Conservation (phyloP, 768 basidiomycete species). For the Suillus sp. region DNA sequence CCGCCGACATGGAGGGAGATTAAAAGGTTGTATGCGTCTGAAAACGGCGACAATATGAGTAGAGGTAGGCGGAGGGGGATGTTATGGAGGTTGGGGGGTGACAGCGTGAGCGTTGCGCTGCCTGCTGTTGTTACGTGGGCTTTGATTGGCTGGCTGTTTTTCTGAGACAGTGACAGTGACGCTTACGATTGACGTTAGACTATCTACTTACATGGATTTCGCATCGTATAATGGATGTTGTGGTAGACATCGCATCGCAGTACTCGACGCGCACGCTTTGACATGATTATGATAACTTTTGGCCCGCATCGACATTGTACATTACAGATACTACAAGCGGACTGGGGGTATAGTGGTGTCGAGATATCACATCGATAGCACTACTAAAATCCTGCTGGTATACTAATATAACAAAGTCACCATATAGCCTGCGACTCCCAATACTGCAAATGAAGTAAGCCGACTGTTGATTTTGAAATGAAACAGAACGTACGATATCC, state of each 20-base stretch:
- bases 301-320: neutral
- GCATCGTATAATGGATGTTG: neutral
- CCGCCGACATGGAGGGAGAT: slow-evolving; percentile 38
- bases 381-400: neutral
- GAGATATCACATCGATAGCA: neutral
- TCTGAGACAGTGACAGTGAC: slow-evolving; percentile 17
- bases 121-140: slow-evolving; percentile 30
- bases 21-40: slow-evolving; percentile 18
- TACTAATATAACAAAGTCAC: slow-evolving; percentile 30
- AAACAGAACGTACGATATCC: slow-evolving; percentile 68
- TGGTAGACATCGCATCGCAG: neutral
- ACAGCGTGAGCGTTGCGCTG: slow-evolving; percentile 36
- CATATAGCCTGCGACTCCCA: slow-evolving; percentile 40
- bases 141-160: slow-evolving; percentile 32
- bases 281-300: neutral
- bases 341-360: neutral
- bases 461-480: neutral
- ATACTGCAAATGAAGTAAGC: slow-evolving; percentile 30
- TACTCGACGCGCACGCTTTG: neutral
- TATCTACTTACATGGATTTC: slow-evolving; percentile 2
- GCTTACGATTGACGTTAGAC: neutral
- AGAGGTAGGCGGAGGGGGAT: slow-evolving; percentile 32
- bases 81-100: slow-evolving; percentile 38
- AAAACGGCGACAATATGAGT: slow-evolving; percentile 10
- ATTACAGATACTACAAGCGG: neutral